Base-by-base conservation (phyloP, 1,284 basidiomycete species). In the Termitomyces sp. region DNA sequence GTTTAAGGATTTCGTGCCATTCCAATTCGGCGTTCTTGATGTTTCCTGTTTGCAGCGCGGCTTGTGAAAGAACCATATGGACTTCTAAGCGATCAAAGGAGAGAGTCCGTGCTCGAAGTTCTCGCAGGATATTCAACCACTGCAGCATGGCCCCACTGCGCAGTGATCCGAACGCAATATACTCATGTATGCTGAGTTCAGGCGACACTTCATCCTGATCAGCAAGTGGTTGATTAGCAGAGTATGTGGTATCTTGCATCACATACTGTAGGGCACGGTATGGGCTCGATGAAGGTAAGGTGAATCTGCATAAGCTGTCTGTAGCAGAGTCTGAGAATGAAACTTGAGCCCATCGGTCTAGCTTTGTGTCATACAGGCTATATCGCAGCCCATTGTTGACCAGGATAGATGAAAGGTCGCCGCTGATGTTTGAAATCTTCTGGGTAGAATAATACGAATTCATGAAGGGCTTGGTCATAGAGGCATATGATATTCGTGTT, bases 41-140 rank as follows among this genome's bases (percentile, higher is more conserved):
- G 0, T 64, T 64, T 1, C 79, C 79, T 0, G 72, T 65, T 53
- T 80, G 76, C 58, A 66, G 72, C 5, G 65, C 67, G 19, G 76
- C 68, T 48, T 78, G 76, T 10, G 59, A 62, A 1, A 78, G 18
- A 2, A 81, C 62, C 1, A 64, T 41, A 50, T 73, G 65, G 0
- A 80, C 75, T 21, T 71, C 74, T 3, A 67, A 62, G 2, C 62
- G 55, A 21, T 63, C 58, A 46, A 78, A 73, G 0, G 64, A 69
- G 31, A 81, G 57, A 0, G 56, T 56, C 30, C 66, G 64, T 11
- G 67, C 65, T 9, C 64, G 62, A 13, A 80, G 54, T 54, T 75
- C 76, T 19, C 72, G 65, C 5, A 69, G 59, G 13, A 80, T 72
- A 52, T 80, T 81, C 38, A 74, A 57, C 78, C 78, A 80, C 43